phyloP scores from a whole-genome alignment of 257 asterid genomes.

The Solanum medicagineum region DNA sequence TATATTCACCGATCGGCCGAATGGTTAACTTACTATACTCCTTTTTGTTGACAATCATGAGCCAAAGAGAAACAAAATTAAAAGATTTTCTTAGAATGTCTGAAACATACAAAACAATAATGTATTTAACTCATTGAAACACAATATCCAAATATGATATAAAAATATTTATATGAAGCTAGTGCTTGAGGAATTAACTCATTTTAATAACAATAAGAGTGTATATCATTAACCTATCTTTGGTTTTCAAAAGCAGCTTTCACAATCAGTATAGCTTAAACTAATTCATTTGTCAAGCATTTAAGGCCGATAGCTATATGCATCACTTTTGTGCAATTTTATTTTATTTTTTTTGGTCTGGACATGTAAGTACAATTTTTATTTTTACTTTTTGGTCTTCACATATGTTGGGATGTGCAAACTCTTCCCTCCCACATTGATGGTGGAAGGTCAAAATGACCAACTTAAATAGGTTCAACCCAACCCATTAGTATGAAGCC shows the following conservation, averaged over 20 bases:
- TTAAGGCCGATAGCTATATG: neutral
- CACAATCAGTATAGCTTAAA: neutral
- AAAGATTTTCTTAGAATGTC: neutral
- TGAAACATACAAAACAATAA: neutral
- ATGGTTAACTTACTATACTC: neutral
- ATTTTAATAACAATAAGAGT: neutral
- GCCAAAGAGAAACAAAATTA: neutral
- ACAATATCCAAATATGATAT: neutral
- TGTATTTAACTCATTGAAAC: neutral
- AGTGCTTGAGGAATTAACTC: neutral
- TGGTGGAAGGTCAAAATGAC: too few species aligned
- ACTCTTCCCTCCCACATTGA: too few species aligned
- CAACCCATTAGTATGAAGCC: too few species aligned
- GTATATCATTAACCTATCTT: neutral
- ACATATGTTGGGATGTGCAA: too few species aligned
- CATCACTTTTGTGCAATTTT: neutral
- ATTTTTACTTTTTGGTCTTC: too few species aligned
- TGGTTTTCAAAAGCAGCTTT: neutral
- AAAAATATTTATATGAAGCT: neutral
- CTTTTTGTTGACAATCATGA: neutral
- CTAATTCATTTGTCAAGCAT: neutral
- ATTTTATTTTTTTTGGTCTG: too few species aligned
- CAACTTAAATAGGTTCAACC: too few species aligned
- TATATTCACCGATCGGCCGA: neutral
- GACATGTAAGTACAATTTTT: too few species aligned